Base-by-base conservation (phyloP, 805 yeast species). In the Isabelozyma rhagii region DNA sequence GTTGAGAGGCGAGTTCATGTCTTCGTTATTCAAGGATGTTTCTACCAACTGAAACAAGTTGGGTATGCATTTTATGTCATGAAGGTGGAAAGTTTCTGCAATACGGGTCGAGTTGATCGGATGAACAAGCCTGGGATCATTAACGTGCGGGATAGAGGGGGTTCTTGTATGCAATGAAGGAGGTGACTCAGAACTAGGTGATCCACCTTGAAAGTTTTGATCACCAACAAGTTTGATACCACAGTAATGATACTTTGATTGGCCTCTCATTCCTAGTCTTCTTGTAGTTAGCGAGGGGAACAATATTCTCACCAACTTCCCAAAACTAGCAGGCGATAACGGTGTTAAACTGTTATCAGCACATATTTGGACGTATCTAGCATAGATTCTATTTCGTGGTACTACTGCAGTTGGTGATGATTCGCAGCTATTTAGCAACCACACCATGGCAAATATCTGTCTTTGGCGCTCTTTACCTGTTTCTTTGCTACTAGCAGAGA, bases 181-280 rank as follows among this genome's bases (percentile, higher is more conserved):
- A 15, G 47, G 42, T 27, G 49, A 34, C 14, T 40, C 13, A 18
- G 51, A 50, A 8, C 48, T 14, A 34, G 48, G 15, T 13, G 41
- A 29, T 4, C 44, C 45, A 39, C 41, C 18, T 27, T 55, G 53
- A 51, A 64, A 54, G 55, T 58, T 63, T 29, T 62, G 62, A 51
- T 75, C 74, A 44, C 71, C 71, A 42, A 67, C 59, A 25, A 78
- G 57, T 55, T 76, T 78, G 47, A 91, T 75, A 3, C 96, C 96
- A 66, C 93, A 87, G 61, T 89, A 90, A 63, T 89, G 96, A 66
- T 91, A 91, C 62, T 86, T 86, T 17, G 93, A 83, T 60, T 85
- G 87, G 2, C 92, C 92, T 45, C 96, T 75, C 64, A 84, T 81
- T 1, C 97, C 97, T 47, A 90, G 71, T 47, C 97, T 76, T 54